Evolutionary conservation across 2,329 filamentous ascomycete species (phyloP).

Genomic region (Sporothrix globosa): DNA sequence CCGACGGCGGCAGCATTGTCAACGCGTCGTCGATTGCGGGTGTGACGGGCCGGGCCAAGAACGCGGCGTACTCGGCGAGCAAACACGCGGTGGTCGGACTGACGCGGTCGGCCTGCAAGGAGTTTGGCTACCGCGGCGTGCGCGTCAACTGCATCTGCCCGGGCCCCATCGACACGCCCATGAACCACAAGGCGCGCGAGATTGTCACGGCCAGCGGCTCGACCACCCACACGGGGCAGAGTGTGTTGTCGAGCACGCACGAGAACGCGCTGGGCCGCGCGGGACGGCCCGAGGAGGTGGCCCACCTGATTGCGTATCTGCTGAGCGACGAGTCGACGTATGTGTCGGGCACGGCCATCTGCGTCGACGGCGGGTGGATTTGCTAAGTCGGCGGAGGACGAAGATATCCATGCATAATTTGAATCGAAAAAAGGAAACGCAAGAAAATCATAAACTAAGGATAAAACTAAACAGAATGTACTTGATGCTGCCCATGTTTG

Average conservation of each 20-base stretch:
- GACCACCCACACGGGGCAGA: slow-evolving; percentile 7
- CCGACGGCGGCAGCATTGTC: slow-evolving; percentile 48
- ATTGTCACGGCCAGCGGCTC: slow-evolving; percentile 28
- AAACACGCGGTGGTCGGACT: slow-evolving; percentile 35
- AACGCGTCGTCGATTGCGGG: slow-evolving; percentile 49
- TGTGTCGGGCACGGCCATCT: slow-evolving; percentile 34
- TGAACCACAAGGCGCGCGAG: slow-evolving; percentile 28
- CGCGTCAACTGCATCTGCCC: slow-evolving; percentile 33
- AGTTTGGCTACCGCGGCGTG: slow-evolving; percentile 33
- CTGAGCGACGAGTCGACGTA: slow-evolving; percentile 36
- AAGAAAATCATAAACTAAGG: not conserved
- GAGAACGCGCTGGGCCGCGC: slow-evolving; percentile 32
- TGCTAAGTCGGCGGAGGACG: slow-evolving; percentile 25
- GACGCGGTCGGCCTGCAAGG: slow-evolving; percentile 32
- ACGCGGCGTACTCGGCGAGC: slow-evolving; percentile 35
- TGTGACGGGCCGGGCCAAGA: slow-evolving; percentile 41
- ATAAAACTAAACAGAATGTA: not conserved
- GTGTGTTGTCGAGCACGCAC: slow-evolving; percentile 26
- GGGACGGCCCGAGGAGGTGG: slow-evolving; percentile 34
- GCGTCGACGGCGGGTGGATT: slow-evolving; percentile 33
- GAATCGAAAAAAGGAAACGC: not conserved
- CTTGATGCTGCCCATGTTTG: not conserved
- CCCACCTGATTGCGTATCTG: slow-evolving; percentile 32
- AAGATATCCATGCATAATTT: not conserved
- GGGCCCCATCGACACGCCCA: slow-evolving; percentile 32